Percentiles rank a stretch among this genome's conserved stretches.
phyloP scores from a whole-genome alignment of 225 moss, liverwort and hornwort genomes.

The Polytrichum commune region DNA sequence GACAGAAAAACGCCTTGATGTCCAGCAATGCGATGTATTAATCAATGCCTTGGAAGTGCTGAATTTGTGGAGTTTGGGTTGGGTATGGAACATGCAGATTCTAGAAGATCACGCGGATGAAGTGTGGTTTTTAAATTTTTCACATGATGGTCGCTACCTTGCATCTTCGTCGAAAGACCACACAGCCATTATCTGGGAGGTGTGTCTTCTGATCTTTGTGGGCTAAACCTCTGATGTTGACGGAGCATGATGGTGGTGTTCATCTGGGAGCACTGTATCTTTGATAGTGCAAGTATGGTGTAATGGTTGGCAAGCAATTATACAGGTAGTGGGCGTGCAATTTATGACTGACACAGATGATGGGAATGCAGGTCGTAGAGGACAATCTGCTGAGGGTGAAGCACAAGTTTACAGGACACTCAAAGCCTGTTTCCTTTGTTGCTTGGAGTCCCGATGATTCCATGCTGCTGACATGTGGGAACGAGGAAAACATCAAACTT shows the following conservation, averaged over 20 bases:
- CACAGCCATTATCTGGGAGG: constrained; percentile 99
- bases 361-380: constrained; percentile 69
- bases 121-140: constrained; percentile 99
- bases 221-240: too few relatives aligned
- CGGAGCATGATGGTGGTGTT: too few relatives aligned
- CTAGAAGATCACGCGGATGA: constrained; percentile 86
- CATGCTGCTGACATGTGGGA: constrained; percentile 91
- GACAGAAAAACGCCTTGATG: too few relatives aligned
- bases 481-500: constrained; percentile 92
- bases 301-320: too few relatives aligned
- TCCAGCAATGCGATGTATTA: too few relatives aligned
- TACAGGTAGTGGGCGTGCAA: background rate
- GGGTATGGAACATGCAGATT: constrained; percentile 53
- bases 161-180: constrained; percentile 97
- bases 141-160: constrained; percentile 83
- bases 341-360: constrained; percentile 11
- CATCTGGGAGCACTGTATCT: too few relatives aligned
- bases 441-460: constrained; percentile 98
- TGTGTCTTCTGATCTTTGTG: constrained; percentile 21
- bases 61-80: background rate
- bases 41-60: background rate
- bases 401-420: constrained; percentile 73
- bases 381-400: constrained; percentile 76
- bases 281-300: too few relatives aligned
- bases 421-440: constrained; percentile 89